Evolutionary conservation across 495 filamentous ascomycete genomes (phyloP), one percentile per base, ranked within the genome.

Genomic region (Talaromyces ruber): DNA sequence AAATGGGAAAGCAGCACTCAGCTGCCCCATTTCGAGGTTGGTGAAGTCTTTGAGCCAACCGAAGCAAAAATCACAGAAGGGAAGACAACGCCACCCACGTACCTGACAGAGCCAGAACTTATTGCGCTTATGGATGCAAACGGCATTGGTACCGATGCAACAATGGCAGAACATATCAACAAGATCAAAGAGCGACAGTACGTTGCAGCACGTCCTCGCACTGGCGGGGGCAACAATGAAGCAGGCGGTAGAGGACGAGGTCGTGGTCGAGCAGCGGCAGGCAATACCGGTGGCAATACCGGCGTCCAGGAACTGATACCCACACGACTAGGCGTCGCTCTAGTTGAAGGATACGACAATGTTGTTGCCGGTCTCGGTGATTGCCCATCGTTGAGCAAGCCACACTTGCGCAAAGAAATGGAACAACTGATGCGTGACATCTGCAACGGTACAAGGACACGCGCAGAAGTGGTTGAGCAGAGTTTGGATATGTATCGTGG

Each of bases 121-220:
- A 97, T 98, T 72, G 90, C 88, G 4, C 81, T 98, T 24, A 98
- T 98, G 94, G 95, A 98, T 75, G 93, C 90, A 16, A 98, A 98
- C 71, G 94, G 94, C 11, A 98, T 98, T 66, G 94, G 94, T 16
- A 98, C 94, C 4, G 94, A 98, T 75, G 94, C 94, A 11, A 98
- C 94, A 0, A 98, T 98, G 95, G 93, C 94, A 0, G 94, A 98
- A 65, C 94, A 98, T 70, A 98, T 98, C 68, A 84, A 88, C 50
- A 97, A 95, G 70, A 93, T 98, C 71, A 91, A 97, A 72, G 86
- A 93, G 45, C 79, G 94, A 29, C 77, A 90, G 54, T 98, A 98
- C 68, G 92, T 92, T 25, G 82, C 82, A 50, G 84, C 85, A 2
- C 75, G 85, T 30, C 71, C 82, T n/a, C 83, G 84, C 54, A 71